These are phyloP conservation scores for Oidiodendron maius DNA, from an alignment of 495 filamentous ascomycete species.

Conservation along the genomic window DNA sequence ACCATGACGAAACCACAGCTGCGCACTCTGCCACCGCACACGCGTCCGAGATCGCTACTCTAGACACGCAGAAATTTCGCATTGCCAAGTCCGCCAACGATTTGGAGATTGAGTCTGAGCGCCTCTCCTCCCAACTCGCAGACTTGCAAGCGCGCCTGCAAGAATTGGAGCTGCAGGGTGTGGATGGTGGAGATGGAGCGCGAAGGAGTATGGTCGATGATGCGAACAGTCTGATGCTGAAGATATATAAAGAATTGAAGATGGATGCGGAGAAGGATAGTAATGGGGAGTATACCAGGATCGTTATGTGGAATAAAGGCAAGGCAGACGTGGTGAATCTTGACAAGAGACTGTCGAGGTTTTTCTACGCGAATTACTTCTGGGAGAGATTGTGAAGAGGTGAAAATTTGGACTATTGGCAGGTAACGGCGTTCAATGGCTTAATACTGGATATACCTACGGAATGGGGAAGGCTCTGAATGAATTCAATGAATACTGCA, in stretches of 20 bases:
- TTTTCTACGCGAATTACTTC: conserved; percentile 94
- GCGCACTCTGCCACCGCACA: conserved; percentile 70
- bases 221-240: conserved; percentile 65
- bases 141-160: conserved; percentile 69
- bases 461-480: neutral
- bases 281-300: conserved; percentile 77
- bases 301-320: conserved; percentile 76
- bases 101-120: conserved; percentile 85
- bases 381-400: conserved; percentile 73
- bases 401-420: neutral
- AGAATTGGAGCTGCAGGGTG: conserved; percentile 76
- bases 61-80: conserved; percentile 92
- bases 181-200: conserved; percentile 48
- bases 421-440: neutral
- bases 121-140: conserved; percentile 74
- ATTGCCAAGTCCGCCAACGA: conserved; percentile 84
- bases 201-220: conserved; percentile 37
- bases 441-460: conserved; percentile 6
- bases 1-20: conserved; percentile 64
- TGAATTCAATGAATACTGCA: conserved; percentile 2
- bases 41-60: conserved; percentile 71
- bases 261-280: conserved; percentile 83
- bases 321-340: conserved; percentile 93
- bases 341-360: conserved; percentile 82
- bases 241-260: conserved; percentile 84